Conservation (phyloP, 495 filamentous ascomycete genomes). For the Penicillium roqueforti region DNA sequence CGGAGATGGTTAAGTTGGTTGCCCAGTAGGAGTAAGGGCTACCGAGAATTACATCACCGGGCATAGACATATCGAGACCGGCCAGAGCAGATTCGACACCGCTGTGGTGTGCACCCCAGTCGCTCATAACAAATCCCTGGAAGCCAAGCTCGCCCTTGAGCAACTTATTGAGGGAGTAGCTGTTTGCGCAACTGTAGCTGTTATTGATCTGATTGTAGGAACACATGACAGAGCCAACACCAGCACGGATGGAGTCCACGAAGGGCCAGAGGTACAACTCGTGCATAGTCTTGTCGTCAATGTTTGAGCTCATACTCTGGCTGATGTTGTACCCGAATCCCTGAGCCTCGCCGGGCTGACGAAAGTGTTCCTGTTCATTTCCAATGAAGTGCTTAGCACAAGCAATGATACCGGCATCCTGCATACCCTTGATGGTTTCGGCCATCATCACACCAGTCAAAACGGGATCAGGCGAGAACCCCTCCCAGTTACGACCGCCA, state of each 20-base stretch:
- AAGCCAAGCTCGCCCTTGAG: constrained; percentile 91
- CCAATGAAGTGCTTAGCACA: constrained; percentile 78
- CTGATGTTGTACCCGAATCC: constrained; percentile 61
- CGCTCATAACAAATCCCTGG: constrained; percentile 90
- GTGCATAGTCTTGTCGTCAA: constrained; percentile 93
- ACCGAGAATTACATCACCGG: constrained; percentile 76
- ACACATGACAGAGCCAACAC: constrained; percentile 88
- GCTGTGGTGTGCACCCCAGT: constrained; percentile 84
- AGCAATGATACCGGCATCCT: constrained; percentile 76
- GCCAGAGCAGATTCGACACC: constrained; percentile 76
- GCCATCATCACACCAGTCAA: constrained; percentile 70
- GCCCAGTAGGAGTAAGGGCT: constrained; percentile 77
- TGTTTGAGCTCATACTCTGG: constrained; percentile 69
- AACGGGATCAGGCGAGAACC: constrained; percentile 66
- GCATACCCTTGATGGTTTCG: constrained; percentile 75
- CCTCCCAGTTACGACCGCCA: constrained; percentile 86
- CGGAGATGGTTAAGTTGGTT: constrained; percentile 75
- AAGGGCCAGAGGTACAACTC: constrained; percentile 92
- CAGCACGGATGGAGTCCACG: constrained; percentile 68
- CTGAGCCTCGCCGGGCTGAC: constrained; percentile 61
- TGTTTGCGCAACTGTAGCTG: constrained; percentile 66
- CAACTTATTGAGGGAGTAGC: constrained; percentile 70
- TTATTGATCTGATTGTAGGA: constrained; percentile 85
- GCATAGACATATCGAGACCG: constrained; percentile 94
- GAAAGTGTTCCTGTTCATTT: constrained; percentile 79